These are phyloP conservation scores for Daedaleopsis nitida DNA, from an alignment of 768 basidiomycete genomes.

Conservation along the genomic window DNA sequence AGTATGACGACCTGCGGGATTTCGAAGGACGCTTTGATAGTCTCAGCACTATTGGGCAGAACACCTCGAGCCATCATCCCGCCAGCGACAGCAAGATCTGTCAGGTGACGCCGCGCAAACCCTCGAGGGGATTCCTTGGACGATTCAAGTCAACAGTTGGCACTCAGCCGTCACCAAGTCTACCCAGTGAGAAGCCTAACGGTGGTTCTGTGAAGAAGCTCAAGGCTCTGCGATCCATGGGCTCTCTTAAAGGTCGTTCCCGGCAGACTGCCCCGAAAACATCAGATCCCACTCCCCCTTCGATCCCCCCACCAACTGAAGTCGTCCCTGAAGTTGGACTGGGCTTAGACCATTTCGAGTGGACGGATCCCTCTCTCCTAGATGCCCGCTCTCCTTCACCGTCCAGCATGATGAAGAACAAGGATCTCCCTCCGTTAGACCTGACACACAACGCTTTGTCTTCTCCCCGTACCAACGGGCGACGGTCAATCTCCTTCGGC, in stretches of 20 bases:
- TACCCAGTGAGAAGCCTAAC: conserved; percentile 41
- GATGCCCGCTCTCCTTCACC: conserved; percentile 27
- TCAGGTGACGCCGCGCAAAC: conserved; percentile 48
- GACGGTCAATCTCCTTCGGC: conserved; percentile 70
- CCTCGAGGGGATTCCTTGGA: conserved; percentile 68
- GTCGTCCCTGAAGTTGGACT: conserved; percentile 23
- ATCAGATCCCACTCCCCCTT: conserved; percentile 21
- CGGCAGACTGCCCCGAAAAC: conserved; percentile 1
- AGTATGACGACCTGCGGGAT: conserved; percentile 85
- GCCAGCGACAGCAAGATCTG: conserved; percentile 36
- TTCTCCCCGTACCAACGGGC: conserved; percentile 51
- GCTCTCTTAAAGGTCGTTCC: conserved; percentile 61
- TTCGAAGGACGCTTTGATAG: conserved; percentile 88
- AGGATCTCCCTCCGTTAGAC: conserved; percentile 37
- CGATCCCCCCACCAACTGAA: conserved; percentile 17
- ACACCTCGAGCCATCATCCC: conserved; percentile 33
- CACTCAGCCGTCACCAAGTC: conserved; percentile 44
- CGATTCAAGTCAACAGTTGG: conserved; percentile 55
- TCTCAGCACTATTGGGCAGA: conserved; percentile 65
- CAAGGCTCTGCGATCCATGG: conserved; percentile 80
- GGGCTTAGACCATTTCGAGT: conserved; percentile 45
- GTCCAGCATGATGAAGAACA: conserved; percentile 22
- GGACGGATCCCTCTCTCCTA: conserved; percentile 33
- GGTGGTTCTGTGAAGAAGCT: conserved; percentile 51
- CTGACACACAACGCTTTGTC: conserved; percentile 35